A percentile compares a stretch with the other conserved stretches of the same genome.
Conservation (phyloP, 1,139 yeast species). For the Debaryomycetaceae sp. region DNA sequence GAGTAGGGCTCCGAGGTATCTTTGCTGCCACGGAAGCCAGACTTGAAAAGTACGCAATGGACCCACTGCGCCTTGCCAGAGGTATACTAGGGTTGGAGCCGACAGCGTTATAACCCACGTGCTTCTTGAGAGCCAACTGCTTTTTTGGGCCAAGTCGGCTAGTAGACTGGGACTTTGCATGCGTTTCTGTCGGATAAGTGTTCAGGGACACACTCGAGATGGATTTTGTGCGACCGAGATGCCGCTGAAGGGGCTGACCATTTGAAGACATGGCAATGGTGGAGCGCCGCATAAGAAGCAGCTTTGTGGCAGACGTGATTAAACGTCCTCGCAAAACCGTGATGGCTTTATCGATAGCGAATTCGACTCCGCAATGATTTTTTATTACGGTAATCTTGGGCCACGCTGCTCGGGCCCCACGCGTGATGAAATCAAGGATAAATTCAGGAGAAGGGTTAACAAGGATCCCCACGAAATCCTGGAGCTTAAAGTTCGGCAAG, state of each 20-base stretch:
- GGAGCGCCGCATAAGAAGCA: constrained; percentile 6
- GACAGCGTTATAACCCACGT: background rate
- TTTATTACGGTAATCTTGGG: constrained; percentile 75
- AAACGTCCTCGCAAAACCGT: constrained; percentile 55
- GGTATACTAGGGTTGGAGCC: background rate
- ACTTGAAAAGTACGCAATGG: too few relatives aligned
- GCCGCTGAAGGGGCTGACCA: background rate
- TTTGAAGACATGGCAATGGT: background rate
- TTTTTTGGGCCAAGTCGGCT: background rate
- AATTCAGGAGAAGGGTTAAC: constrained; percentile 75
- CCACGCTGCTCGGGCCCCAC: constrained; percentile 93
- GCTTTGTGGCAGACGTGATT: constrained; percentile 26
- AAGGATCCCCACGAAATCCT: constrained; percentile 54
- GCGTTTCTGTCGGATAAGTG: background rate
- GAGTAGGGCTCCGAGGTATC: background rate
- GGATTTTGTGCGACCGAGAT: background rate
- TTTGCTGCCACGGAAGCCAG: background rate
- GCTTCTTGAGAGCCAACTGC: background rate
- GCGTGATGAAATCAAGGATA: constrained; percentile 53
- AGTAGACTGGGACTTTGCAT: background rate
- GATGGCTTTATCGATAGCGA: constrained; percentile 75
- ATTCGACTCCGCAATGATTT: constrained; percentile 84
- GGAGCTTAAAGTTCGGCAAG: constrained; percentile 56
- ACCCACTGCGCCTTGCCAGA: background rate
- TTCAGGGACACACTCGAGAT: background rate